phyloP scores from a whole-genome alignment of 768 basidiomycete genomes.

The Cystoderma amianthinum region DNA sequence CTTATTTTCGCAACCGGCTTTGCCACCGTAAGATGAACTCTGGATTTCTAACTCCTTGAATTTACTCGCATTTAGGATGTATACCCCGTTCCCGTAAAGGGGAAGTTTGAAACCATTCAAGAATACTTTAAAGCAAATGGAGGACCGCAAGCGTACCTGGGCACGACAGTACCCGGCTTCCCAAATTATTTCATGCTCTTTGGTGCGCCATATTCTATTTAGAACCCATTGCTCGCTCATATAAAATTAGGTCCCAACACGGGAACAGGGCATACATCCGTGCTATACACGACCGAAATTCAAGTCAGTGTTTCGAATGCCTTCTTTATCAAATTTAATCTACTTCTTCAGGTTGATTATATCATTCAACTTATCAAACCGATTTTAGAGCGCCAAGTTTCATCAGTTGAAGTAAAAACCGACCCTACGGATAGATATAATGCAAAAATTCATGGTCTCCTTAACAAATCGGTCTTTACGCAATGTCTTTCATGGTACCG shows the following conservation, averaged over 20 bases:
- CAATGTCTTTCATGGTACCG: slow-evolving; percentile 36
- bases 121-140: slow-evolving; percentile 30
- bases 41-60: neutral
- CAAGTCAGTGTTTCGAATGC: slow-evolving; percentile 19
- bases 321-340: neutral
- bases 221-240: too few species aligned
- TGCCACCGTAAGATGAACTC: slow-evolving; percentile 14
- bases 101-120: slow-evolving; percentile 23
- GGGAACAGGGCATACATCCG: slow-evolving; percentile 34
- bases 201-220: slow-evolving; percentile 17
- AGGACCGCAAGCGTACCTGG: slow-evolving; percentile 37
- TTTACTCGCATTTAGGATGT: slow-evolving; percentile 15
- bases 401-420: slow-evolving; percentile 26
- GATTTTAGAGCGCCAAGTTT: slow-evolving; percentile 22
- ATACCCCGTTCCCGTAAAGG: slow-evolving; percentile 24
- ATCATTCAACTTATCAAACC: slow-evolving; percentile 32
- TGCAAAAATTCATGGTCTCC: slow-evolving; percentile 23
- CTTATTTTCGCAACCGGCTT: slow-evolving; percentile 35
- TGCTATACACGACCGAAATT: slow-evolving; percentile 34
- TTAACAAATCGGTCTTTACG: slow-evolving; percentile 23
- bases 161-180: slow-evolving; percentile 35
- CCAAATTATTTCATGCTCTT: slow-evolving; percentile 35
- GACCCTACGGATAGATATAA: slow-evolving; percentile 33
- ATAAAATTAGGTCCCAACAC: slow-evolving; percentile 34
- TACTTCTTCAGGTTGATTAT: slow-evolving; percentile 34